Evolutionary conservation across 305 asterid genomes (phyloP).

Genomic region (Fraxinus albicans): DNA sequence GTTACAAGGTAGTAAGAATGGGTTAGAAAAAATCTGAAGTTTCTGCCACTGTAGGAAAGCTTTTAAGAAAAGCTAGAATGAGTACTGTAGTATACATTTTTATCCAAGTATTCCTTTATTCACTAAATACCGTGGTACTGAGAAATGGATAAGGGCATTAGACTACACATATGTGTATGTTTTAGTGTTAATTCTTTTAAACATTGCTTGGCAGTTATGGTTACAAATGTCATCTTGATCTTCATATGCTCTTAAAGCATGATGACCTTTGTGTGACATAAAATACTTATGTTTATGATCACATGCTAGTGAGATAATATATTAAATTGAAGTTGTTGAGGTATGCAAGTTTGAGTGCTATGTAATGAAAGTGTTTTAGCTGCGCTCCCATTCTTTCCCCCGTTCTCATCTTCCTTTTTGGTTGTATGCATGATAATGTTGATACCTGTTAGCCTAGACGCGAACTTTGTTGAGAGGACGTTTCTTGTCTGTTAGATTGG

Average conservation of each 20-base stretch:
- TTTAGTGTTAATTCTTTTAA: not conserved
- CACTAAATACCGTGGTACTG: not conserved
- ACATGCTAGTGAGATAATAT: not conserved
- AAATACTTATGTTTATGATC: conserved; percentile 1
- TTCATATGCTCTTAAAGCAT: not conserved
- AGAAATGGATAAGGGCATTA: not conserved
- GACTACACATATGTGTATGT: not conserved
- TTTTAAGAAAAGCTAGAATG: not conserved
- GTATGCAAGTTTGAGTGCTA: not conserved
- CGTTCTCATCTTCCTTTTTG: not conserved
- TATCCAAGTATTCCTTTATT: conserved; percentile 11
- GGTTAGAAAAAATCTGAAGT: not conserved
- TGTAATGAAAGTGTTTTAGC: not conserved
- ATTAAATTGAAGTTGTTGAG: not conserved
- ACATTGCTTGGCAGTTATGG: not conserved
- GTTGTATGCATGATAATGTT: not conserved
- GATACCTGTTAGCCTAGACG: not conserved
- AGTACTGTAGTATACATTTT: not conserved
- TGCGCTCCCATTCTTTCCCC: conserved; percentile 7
- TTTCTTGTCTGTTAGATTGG: not conserved
- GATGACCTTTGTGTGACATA: conserved; percentile 6
- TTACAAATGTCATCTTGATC: not conserved
- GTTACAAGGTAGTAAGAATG: conserved; percentile 6
- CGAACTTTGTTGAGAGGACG: not conserved
- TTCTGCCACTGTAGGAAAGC: not conserved